Base-by-base conservation (phyloP, 139 green algal genomes). In the Chlamydomonas eustigma region DNA sequence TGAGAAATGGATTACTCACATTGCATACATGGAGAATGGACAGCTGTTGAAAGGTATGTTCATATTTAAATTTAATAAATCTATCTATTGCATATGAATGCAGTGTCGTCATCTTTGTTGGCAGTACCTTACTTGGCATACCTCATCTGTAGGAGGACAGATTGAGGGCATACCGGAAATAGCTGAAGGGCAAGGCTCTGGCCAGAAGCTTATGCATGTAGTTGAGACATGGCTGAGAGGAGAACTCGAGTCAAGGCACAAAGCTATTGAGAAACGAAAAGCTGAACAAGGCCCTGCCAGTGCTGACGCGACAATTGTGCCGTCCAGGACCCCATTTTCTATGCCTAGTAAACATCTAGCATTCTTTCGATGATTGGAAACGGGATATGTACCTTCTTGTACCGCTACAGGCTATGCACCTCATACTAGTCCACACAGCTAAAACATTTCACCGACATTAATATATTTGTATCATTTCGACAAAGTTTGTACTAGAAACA, bases 201-300 rank as follows among this genome's bases (percentile, higher is more conserved):
- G 83, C 8, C 64, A 73, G 39, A 94, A 94, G 79, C 85, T 97
- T 58, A 78, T 97, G 52, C 72, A 86, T 8, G 77, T 91, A 25
- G 91, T 97, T 3, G 93, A 97, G 82, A 73, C 33, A 0, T 97
- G 93, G 93, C 84, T 97, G 74, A 77, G 90, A 1, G 25, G 77
- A 24, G 91, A 97, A 70, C 78, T 81, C 32, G 83, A 89, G 24
- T n/a, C 64, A 5, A 76, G 81, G 25, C 58, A 72, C 51, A 72
- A 74, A 34, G 39, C 28, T 22, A 24, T 24, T 38, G 76, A 8
- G 44, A 37, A 78, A 4, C 18, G 50, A 6, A 50, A 76, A 1
- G 38, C 51, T 18, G 78, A 72, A 78, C 44, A 37, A 1, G 30
- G 5, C 44, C 3, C 1, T 30, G 32, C 30, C 0, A 51, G 51